Evolutionary conservation across 2,329 filamentous ascomycete species (phyloP).

Genomic region (Shiraia bambusicola): DNA sequence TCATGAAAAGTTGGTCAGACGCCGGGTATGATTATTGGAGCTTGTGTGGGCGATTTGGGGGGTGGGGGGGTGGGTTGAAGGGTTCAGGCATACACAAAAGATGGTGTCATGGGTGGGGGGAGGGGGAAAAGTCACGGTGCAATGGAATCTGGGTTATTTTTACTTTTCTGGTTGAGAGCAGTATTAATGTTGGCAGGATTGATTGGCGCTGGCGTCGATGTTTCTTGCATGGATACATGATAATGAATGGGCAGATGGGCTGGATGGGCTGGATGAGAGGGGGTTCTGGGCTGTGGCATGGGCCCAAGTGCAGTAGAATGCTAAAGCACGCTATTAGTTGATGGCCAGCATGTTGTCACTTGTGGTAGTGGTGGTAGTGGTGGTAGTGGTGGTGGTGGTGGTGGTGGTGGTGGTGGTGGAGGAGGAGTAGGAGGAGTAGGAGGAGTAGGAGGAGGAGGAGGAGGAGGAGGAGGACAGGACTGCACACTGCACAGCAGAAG

Average conservation of each 20-base stretch:
- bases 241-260: conserved; percentile 28
- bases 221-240: conserved; percentile 20
- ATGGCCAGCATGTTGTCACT: no score
- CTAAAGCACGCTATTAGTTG: conserved; percentile 19
- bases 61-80: no score
- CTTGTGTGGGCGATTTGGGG: no score
- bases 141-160: conserved; percentile 17
- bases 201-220: conserved; percentile 38
- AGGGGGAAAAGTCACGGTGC: neutral
- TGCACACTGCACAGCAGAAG: conserved; percentile 14
- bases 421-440: no score
- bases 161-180: conserved; percentile 28
- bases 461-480: conserved; percentile 18
- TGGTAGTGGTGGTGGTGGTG: no score
- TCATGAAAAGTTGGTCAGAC: no score
- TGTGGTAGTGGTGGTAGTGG: no score
- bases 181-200: conserved; percentile 25
- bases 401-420: no score
- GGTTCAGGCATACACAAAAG: no score
- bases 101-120: neutral
- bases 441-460: no score
- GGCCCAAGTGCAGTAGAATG: conserved; percentile 22
- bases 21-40: no score
- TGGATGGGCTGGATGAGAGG: conserved; percentile 19
- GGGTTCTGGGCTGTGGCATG: conserved; percentile 14